A percentile compares a stretch with the other conserved stretches of the same genome.
Conservation (phyloP, 2,329 filamentous ascomycete species). For the Colletotrichum spaethianum region DNA sequence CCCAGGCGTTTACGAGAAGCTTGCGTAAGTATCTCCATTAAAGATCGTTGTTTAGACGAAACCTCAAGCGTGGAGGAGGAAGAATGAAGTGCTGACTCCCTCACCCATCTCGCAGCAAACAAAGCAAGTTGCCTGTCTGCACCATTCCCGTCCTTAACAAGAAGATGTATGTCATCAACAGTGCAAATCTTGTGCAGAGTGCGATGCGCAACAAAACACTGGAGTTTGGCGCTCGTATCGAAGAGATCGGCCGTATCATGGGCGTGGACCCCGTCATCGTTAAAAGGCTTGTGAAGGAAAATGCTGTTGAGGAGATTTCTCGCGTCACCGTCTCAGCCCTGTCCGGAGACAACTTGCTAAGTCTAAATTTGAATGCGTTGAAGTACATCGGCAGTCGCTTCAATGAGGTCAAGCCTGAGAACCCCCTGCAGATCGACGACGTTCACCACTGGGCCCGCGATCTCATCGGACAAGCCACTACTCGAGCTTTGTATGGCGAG, state of each 20-base stretch:
- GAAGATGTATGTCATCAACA: conserved; percentile 62
- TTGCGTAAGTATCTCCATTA: conserved; percentile 51
- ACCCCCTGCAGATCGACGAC: conserved; percentile 44
- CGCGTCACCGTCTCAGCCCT: conserved; percentile 50
- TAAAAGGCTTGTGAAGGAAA: conserved; percentile 54
- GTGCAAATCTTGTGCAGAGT: conserved; percentile 55
- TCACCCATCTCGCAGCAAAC: conserved; percentile 41
- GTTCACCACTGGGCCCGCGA: conserved; percentile 57
- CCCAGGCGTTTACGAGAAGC: conserved; percentile 52
- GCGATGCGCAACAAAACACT: conserved; percentile 54
- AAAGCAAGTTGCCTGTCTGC: conserved; percentile 52
- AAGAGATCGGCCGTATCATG: conserved; percentile 48
- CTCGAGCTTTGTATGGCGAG: conserved; percentile 57
- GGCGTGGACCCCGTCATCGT: conserved; percentile 47
- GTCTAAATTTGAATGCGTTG: conserved; percentile 54
- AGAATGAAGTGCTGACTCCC: conserved; percentile 13
- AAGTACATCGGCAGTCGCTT: conserved; percentile 50
- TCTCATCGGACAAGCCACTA: conserved; percentile 55
- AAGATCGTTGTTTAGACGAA: too few relatives aligned
- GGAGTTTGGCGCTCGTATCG: conserved; percentile 58
- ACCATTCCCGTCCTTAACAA: conserved; percentile 60
- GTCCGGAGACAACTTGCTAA: conserved; percentile 50
- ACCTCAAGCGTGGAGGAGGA: not conserved
- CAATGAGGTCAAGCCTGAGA: conserved; percentile 42
- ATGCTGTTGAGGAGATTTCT: conserved; percentile 48